Evolutionary conservation across 1,284 basidiomycete genomes (phyloP), one percentile per base, ranked within the genome.

Genomic region (Afroboletus lepidellus): DNA sequence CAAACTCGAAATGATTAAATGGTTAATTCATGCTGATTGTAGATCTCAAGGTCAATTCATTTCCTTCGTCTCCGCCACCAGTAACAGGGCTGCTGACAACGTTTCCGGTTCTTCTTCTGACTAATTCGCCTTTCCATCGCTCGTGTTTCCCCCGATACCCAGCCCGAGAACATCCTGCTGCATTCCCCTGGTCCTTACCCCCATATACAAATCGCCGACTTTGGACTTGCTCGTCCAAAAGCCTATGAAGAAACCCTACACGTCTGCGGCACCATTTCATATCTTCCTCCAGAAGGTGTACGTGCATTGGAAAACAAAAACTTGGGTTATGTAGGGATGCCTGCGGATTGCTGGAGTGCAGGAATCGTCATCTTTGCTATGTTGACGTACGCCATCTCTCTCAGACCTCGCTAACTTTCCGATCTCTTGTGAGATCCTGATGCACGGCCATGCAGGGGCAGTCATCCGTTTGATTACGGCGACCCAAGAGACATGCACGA

Each of bases 111-210:
- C 9, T 13, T 41, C 15, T 23, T 41, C 18, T 20, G 33, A 38
- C 9, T 42, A 20, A 7, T 42, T 42, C 32, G 1, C 8, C n/a
- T 36, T 7, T 9, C 34, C n/a, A 30, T 12, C n/a, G 20, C 51
- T 12, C 13, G 13, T 16, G 12, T 41, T 34, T 23, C 32, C 32
- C 23, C n/a, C 15, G n/a, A 48, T 8, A 11, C 33, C 13, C 24
- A 91, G 87, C 91, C 91, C 32, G 92, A 94, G 70, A 94, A 94
- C 60, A 85, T 94, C 49, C 75, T 95, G 9, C 76, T 95, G 4
- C 75, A 83, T 58, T 76, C 79, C 3, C 85, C 88, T 8, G 87
- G 87, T 3, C 80, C 87, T 2, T 94, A 90, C 65, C 92, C 92
- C 42, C 84, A 85, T 37, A 81, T 93, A 38, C 77, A 90, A 51